These are phyloP conservation scores for Trametes gibbosa DNA, from an alignment of 768 basidiomycete species.

Conservation along the genomic window DNA sequence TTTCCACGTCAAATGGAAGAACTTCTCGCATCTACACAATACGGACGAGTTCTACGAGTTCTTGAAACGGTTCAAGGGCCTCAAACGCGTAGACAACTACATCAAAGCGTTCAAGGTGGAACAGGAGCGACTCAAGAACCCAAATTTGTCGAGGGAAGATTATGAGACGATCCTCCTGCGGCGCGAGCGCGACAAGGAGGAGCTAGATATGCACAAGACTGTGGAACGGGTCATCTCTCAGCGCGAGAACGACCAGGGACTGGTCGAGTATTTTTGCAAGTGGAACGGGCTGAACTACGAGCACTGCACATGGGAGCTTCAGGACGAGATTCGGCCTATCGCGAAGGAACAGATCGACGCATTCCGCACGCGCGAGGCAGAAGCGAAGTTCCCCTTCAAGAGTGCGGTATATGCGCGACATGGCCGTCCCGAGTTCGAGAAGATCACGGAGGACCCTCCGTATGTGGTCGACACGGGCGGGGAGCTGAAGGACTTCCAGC, in stretches of 20 bases:
- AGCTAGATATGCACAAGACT: slow-evolving; percentile 84
- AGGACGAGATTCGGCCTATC: slow-evolving; percentile 74
- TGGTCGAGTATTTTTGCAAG: slow-evolving; percentile 92
- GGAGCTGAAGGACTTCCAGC: slow-evolving; percentile 93
- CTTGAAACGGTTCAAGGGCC: slow-evolving; percentile 89
- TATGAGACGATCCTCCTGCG: slow-evolving; percentile 85
- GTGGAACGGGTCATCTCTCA: slow-evolving; percentile 89
- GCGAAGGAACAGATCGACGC: slow-evolving; percentile 77
- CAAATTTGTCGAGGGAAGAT: slow-evolving; percentile 80
- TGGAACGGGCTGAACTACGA: slow-evolving; percentile 94
- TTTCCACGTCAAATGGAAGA: slow-evolving; percentile 99
- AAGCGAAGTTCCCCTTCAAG: slow-evolving; percentile 83
- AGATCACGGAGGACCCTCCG: slow-evolving; percentile 84
- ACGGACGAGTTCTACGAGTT: slow-evolving; percentile 99
- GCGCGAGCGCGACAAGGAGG: slow-evolving; percentile 87
- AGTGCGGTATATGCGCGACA: slow-evolving; percentile 64
- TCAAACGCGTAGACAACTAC: slow-evolving; percentile 98
- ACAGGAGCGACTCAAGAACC: slow-evolving; percentile 60
- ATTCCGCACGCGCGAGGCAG: slow-evolving; percentile 72
- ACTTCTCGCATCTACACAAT: slow-evolving; percentile 96
- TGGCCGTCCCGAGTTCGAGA: slow-evolving; percentile 74
- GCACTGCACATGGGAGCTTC: slow-evolving; percentile 93
- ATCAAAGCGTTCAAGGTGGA: slow-evolving; percentile 87
- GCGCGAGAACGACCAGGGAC: slow-evolving; percentile 55
- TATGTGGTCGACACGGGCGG: slow-evolving; percentile 81